Base-by-base conservation (phyloP, 208 protist genomes). In the Pavlovales sp. region DNA sequence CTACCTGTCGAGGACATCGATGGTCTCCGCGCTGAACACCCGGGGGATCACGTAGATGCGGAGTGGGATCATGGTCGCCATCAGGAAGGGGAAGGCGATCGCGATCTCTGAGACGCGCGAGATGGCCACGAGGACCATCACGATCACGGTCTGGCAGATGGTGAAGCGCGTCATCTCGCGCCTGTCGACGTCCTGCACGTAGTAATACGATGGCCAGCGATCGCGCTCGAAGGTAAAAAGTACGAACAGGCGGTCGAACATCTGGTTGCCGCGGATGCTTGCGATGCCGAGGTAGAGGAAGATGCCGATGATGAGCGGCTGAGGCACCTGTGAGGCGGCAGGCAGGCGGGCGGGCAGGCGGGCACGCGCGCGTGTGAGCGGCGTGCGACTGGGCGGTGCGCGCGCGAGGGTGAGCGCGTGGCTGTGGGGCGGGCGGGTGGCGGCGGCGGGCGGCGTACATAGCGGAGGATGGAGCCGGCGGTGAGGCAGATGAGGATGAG, bases 251-350 rank as follows among this genome's bases (percentile, higher is more conserved):
- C 92, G 84, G 34, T 91, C 86, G 32, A 40, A 75, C 8, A 93
- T 79, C 44, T 86, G 71, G 83, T 93, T 93, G 86, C 89, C 90
- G 28, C 14, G n/a, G 67, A 93, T 90, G 18, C 42, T 40, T 0
- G 88, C 47, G 41, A 92, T 86, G 83, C 88, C 91, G 75, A 92
- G 85, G 80, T 80, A 92, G 30, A 93, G 78, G 57, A 93, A 93
- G 36, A 93, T 10, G 39, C 83, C 83, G 71, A 46, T 11, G 83
- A 87, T 34, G 14, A 28, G 0, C 8, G n/a, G 39, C 0, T 66
- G 8, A 11, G 83, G 83, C 0, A 87, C 26, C 18, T 32, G n/a
- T n/a, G n/a, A n/a, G n/a, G n/a, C n/a, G n/a, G n/a, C n/a, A n/a
- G n/a, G n/a, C n/a, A n/a, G n/a, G n/a, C n/a, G n/a, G n/a, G n/a